Evolutionary conservation across 495 filamentous ascomycete species (phyloP), one percentile per base, ranked within the genome.

Genomic region (Amphirosellinia nigrospora): DNA sequence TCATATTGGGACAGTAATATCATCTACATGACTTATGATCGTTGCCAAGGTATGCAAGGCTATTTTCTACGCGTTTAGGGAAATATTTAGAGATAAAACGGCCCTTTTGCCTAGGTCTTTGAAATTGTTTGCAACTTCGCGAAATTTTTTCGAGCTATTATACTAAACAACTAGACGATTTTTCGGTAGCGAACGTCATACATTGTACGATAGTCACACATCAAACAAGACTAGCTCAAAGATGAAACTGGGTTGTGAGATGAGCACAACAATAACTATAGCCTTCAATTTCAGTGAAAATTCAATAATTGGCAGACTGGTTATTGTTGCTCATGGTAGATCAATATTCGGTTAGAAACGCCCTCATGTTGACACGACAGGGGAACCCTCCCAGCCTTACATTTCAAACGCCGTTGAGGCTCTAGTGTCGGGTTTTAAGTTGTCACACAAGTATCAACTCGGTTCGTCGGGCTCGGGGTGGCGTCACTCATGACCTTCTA

Each of bases 1-100:
- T 69, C 19, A 43, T 69, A 13, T 23, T 69, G 26, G 67, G 56
- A 34, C 16, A 52, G 36, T 61, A 52, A 41, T 32, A 34, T 32
- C 28, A 7, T 13, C 16, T 23, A 19, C 11, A 10, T 28, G 10
- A 23, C 1, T 23, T 41, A 30, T 56, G 6, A 19, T 7, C 53
- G 30, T 11, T 15, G 53, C 4, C 30, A 34, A 34, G n/a, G 5
- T 52, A 52, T 21, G 36, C 6, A 30, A 16, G 53, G 53, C 53
- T 52, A 1, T 21, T 66, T 39, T 55, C 21, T 46, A 39, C 0
- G 28, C 16, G 19, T 28, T 13, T 48, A 59, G 13, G 36, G 21
- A 50, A 4, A 64, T 10, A n/a, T 64, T 16, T 19, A 64, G 61
- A 64, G 9, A 48, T 64, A 61, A 36, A 61, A 41, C 8, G n/a